Base-by-base conservation (phyloP, 805 yeast species). In the Teunomyces gatunensis region DNA sequence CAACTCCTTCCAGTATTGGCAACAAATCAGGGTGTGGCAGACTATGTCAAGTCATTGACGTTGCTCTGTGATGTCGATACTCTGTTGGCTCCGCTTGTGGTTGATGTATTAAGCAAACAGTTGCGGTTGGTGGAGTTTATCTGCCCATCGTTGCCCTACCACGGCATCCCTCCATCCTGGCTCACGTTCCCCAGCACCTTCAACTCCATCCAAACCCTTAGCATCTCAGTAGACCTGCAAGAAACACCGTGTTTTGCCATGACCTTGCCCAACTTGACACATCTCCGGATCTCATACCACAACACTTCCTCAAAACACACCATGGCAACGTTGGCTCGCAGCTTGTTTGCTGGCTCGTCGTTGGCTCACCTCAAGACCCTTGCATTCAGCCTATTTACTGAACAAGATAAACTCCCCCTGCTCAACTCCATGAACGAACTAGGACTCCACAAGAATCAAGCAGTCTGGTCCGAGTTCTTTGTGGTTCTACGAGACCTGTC, bases 391-490 rank as follows among this genome's bases (percentile, higher is more conserved):
- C 48, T 50, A 17, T 35, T 44, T n/a, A 44, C 46, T 11, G 49
- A 34, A 11, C 45, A 47, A 7, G 54, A 57, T 12, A 45, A 40
- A 33, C 41, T 62, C 15, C 46, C 47, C 21, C 34, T 45, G 10
- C 50, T 62, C 44, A 60, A 62, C 36, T 41, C 41, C n/a, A 25
- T 29, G 34, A 15, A 48, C 53, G 34, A 36, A 13, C 27, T 35
- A 20, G 35, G 30, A 5, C 32, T 44, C n/a, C 20, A 32, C 15
- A 27, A 42, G n/a, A 18, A 39, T 7, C 42, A 37, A 9, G 56
- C 64, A 1, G 33, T 52, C 2, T 65, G 68, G 68, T 33, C 54
- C n/a, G 27, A 44, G 9, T 57, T 65, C 41, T 56, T 64, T 29
- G 18, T 45, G 4, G 51, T 35, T 2, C 47, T 55, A 21, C 36